These are phyloP conservation scores for Bretziella fagacearum DNA, from an alignment of 2,329 filamentous ascomycete species.

Conservation along the genomic window DNA sequence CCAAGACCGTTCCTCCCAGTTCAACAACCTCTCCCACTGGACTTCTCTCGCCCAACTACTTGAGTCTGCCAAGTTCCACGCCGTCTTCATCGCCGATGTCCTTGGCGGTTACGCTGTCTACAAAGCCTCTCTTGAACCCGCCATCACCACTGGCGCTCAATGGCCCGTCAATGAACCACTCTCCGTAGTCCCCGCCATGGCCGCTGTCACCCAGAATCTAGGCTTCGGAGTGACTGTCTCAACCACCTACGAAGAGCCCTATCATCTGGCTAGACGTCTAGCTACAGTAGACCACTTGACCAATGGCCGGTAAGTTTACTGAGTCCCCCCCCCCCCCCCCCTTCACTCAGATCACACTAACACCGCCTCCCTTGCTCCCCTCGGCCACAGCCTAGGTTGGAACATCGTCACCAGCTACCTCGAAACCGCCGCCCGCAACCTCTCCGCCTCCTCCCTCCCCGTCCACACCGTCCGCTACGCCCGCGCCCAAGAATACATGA, in stretches of 20 bases:
- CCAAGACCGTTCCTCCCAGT: slow-evolving; percentile 41
- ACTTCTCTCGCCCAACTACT: slow-evolving; percentile 40
- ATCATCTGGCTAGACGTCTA: slow-evolving; percentile 47
- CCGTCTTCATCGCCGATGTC: slow-evolving; percentile 51
- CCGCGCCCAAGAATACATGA: slow-evolving; percentile 46
- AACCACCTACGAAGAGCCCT: slow-evolving; percentile 56
- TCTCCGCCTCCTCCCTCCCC: not conserved
- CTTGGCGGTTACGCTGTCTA: slow-evolving; percentile 49
- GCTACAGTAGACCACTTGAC: slow-evolving; percentile 53
- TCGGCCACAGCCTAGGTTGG: slow-evolving; percentile 13
- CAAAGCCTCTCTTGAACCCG: slow-evolving; percentile 41
- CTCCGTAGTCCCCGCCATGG: slow-evolving; percentile 49
- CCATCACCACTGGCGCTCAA: slow-evolving; percentile 32
- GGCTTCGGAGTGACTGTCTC: slow-evolving; percentile 54
- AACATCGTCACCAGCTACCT: slow-evolving; percentile 51
- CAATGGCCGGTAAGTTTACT: slow-evolving; percentile 33
- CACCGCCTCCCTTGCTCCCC: not conserved
- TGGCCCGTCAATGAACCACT: slow-evolving; percentile 57
- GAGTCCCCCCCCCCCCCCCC: too few species aligned
- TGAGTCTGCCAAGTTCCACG: slow-evolving; percentile 45
- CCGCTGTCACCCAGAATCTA: slow-evolving; percentile 48
- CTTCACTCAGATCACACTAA: too few species aligned
- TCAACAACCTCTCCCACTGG: slow-evolving; percentile 45
- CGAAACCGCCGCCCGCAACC: slow-evolving; percentile 38
- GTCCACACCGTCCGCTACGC: slow-evolving; percentile 48